Percentiles rank a stretch among this genome's conserved stretches.
These are phyloP conservation scores for Vickermania spadyakhi DNA, from an alignment of 208 protist species.

Conservation along the genomic window DNA sequence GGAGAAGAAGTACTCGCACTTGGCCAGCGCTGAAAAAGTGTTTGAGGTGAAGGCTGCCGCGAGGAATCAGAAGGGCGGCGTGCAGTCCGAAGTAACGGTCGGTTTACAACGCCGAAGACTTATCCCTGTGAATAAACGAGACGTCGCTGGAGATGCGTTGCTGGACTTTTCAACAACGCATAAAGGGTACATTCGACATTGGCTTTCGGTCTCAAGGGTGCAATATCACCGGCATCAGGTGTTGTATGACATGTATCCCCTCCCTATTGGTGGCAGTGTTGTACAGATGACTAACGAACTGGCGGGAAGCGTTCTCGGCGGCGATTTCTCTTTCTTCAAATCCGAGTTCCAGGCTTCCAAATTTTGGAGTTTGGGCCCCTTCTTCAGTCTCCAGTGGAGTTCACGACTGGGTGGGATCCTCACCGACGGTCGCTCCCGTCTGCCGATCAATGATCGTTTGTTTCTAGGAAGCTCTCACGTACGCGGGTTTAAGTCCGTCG, in stretches of 20 bases:
- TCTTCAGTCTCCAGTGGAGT: slow-evolving; percentile 71
- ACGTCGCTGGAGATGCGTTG: slow-evolving; percentile 22
- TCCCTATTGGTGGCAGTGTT: slow-evolving; percentile 58
- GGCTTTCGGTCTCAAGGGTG: slow-evolving; percentile 29
- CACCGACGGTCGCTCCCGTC: slow-evolving; percentile 36
- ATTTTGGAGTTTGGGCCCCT: slow-evolving; percentile 59
- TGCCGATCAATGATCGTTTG: slow-evolving; percentile 77
- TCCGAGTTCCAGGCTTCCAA: slow-evolving; percentile 56
- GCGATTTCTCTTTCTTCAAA: slow-evolving; percentile 57
- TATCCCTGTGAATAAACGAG: slow-evolving; percentile 17
- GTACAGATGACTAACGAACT: slow-evolving; percentile 50
- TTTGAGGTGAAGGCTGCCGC: slow-evolving; percentile 60
- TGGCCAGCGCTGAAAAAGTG: slow-evolving; percentile 48
- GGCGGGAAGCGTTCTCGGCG: slow-evolving; percentile 41
- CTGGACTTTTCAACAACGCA: slow-evolving; percentile 45
- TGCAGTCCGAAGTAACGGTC: slow-evolving; percentile 46
- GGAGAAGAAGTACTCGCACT: slow-evolving; percentile 58
- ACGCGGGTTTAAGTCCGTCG: slow-evolving; percentile 66
- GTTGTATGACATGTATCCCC: slow-evolving; percentile 77
- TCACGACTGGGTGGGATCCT: slow-evolving; percentile 54
- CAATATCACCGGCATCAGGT: slow-evolving; percentile 64
- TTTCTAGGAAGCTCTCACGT: slow-evolving; percentile 76
- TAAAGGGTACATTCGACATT: slow-evolving; percentile 67
- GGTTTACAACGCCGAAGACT: slow-evolving; percentile 63
- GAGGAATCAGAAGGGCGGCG: slow-evolving; percentile 34